Conservation (phyloP, 345 rosid species). For the Gossypium longicalyx region DNA sequence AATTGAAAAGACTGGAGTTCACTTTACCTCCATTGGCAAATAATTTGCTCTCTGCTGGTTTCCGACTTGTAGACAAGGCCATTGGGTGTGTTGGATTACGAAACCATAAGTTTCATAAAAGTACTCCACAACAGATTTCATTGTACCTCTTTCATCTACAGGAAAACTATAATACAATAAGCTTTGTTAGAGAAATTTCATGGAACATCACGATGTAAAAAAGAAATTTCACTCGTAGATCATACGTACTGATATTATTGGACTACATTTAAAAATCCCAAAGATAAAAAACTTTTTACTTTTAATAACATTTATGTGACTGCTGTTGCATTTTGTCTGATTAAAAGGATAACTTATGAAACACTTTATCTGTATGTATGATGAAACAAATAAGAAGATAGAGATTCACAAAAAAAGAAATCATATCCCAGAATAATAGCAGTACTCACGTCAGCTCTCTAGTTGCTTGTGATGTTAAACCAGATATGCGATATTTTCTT, state of each 20-base stretch:
- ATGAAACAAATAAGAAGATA: background rate
- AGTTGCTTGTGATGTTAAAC: conserved; percentile 85
- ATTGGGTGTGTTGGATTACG: conserved; percentile 62
- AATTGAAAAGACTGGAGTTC: background rate
- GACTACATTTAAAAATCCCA: background rate
- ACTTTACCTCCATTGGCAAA: conserved; percentile 84
- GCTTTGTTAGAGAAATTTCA: conserved; percentile 1
- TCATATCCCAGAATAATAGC: background rate
- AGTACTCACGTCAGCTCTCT: conserved; percentile 76
- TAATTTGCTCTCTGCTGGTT: conserved; percentile 87
- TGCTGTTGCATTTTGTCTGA: background rate
- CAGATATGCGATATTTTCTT: conserved; percentile 86
- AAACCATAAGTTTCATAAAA: conserved; percentile 77
- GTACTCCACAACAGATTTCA: conserved; percentile 87
- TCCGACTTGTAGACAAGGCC: conserved; percentile 95
- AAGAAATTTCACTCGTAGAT: background rate
- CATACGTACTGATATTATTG: background rate
- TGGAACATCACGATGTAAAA: background rate
- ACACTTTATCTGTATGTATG: background rate
- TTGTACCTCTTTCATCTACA: conserved; percentile 79
- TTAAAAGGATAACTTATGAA: too few relatives aligned
- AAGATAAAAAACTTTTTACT: background rate
- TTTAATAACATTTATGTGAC: background rate
- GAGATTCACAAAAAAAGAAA: background rate
- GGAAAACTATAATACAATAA: conserved; percentile 54